Percentiles rank a stretch among this genome's conserved stretches.
phyloP scores from a whole-genome alignment of 805 yeast genomes.

The Yamadazyma sp. region DNA sequence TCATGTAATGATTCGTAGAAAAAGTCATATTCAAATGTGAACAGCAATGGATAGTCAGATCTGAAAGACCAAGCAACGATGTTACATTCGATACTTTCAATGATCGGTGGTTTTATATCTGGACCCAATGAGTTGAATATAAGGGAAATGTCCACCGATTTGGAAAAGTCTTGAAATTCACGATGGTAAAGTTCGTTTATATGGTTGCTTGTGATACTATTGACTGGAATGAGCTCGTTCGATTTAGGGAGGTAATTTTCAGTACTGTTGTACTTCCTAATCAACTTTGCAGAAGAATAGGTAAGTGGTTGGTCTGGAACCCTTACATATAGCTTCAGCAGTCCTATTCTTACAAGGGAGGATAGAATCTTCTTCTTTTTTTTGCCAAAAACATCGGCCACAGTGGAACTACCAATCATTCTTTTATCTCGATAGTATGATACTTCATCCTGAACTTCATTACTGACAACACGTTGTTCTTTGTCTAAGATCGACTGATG shows the following conservation, averaged over 20 bases:
- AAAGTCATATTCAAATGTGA: constrained; percentile 40
- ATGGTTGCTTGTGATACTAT: constrained; percentile 19
- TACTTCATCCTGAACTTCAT: constrained; percentile 6
- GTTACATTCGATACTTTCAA: constrained; percentile 34
- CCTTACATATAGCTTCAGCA: constrained; percentile 30
- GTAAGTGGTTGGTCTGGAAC: constrained; percentile 36
- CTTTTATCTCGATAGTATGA: constrained; percentile 18
- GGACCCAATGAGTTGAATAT: constrained; percentile 26
- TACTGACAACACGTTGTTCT: constrained; percentile 6
- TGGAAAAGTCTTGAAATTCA: constrained; percentile 21
- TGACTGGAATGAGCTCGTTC: constrained; percentile 18
- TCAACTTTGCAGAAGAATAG: constrained; percentile 37
- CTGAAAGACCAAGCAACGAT: constrained; percentile 42
- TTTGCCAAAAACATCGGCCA: constrained; percentile 29
- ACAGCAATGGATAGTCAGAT: constrained; percentile 42
- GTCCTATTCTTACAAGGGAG: constrained; percentile 33
- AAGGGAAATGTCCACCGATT: constrained; percentile 26
- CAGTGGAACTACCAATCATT: constrained; percentile 28
- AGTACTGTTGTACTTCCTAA: constrained; percentile 34
- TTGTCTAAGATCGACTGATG: constrained; percentile 10
- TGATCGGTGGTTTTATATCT: constrained; percentile 31
- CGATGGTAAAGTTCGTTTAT: constrained; percentile 35
- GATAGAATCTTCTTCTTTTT: constrained; percentile 39
- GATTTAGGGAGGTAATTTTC: constrained; percentile 12
- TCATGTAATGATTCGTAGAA: constrained; percentile 28